Base-by-base conservation (phyloP, 2,329 filamentous ascomycete species). In the Chaetomiaceae sp. region DNA sequence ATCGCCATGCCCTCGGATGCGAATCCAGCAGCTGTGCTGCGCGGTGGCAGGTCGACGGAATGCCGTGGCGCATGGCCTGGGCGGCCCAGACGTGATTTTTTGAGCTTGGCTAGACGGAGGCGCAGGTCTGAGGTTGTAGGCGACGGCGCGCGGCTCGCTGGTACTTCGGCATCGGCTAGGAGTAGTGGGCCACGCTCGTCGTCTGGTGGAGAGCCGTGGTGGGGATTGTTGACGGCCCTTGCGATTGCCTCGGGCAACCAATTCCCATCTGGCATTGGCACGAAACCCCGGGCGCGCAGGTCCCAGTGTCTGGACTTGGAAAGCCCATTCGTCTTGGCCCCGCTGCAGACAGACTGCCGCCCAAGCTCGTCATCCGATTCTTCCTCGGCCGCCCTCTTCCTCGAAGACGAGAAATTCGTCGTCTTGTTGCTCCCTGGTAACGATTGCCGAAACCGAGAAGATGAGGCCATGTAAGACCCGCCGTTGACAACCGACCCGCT, bases 211-310 rank as follows among this genome's bases (percentile, higher is more conserved):
- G n/a, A n/a, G n/a, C n/a, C n/a, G n/a, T n/a, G n/a, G n/a, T n/a
- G n/a, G n/a, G n/a, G n/a, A n/a, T n/a, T n/a, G n/a, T n/a, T n/a
- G n/a, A n/a, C n/a, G n/a, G n/a, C n/a, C n/a, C n/a, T n/a, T n/a
- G 75, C 76, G 36, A 82, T 67, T 2, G 71, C 70, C 56, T 81
- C 78, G 5, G 78, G 78, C 2, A 80, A 60, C 55, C 76, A 78
- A 43, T 75, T 73, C n/a, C 78, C 73, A 56, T 81, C 73, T 4
- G 75, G 71, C 71, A 79, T 74, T 56, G 73, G 75, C 2, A 79
- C 75, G 16, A 81, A 71, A 3, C 63, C 63, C 1, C 63, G 54
- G 4, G 56, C 55, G 13, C 63, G 54, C 5, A 71, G 55, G 27
- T 67, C 64, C 69, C 69, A 73, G 51, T 73, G 71, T 1, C 64